phyloP scores from a whole-genome alignment of 495 filamentous ascomycete species.

The Pseudoneurospora amorphoporcata region DNA sequence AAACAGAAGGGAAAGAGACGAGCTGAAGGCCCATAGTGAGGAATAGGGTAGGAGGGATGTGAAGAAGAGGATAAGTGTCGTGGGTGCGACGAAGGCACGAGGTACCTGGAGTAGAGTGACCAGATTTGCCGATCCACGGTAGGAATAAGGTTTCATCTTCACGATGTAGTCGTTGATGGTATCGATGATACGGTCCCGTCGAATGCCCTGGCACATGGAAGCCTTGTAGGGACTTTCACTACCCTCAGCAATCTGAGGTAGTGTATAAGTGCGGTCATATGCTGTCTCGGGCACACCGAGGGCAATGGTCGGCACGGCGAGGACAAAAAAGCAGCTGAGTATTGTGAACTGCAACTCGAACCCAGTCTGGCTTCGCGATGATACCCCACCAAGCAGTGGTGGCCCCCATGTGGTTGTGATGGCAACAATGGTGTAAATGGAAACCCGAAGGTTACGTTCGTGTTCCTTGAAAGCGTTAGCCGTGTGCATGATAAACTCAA shows the following conservation, averaged over 20 bases:
- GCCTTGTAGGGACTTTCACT: conserved; percentile 12
- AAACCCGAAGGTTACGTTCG: conserved; percentile 28
- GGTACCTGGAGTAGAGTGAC: conserved; percentile 27
- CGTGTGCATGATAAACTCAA: background rate
- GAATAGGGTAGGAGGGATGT: conserved; percentile 31
- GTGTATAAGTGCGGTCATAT: conserved; percentile 29
- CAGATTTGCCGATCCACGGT: conserved; percentile 14
- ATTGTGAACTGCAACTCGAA: conserved; percentile 37
- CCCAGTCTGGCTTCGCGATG: conserved; percentile 23
- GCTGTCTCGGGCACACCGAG: conserved; percentile 40
- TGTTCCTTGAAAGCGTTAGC: conserved; percentile 33
- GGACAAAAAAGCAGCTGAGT: conserved; percentile 34
- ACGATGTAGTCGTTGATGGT: conserved; percentile 22
- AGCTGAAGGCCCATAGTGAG: conserved; percentile 31
- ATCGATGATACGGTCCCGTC: conserved; percentile 19
- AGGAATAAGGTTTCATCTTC: conserved; percentile 31
- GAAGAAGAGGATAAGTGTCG: conserved; percentile 31
- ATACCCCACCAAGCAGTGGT: conserved; percentile 38
- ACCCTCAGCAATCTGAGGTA: conserved; percentile 16
- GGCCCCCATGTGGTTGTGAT: conserved; percentile 38
- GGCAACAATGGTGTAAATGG: conserved; percentile 29
- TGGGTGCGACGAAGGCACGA: conserved; percentile 35
- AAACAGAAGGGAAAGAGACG: conserved; percentile 38
- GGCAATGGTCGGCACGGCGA: conserved; percentile 34
- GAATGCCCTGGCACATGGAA: conserved; percentile 23